phyloP scores from a whole-genome alignment of 768 basidiomycete genomes.

The Pholiota molesta region DNA sequence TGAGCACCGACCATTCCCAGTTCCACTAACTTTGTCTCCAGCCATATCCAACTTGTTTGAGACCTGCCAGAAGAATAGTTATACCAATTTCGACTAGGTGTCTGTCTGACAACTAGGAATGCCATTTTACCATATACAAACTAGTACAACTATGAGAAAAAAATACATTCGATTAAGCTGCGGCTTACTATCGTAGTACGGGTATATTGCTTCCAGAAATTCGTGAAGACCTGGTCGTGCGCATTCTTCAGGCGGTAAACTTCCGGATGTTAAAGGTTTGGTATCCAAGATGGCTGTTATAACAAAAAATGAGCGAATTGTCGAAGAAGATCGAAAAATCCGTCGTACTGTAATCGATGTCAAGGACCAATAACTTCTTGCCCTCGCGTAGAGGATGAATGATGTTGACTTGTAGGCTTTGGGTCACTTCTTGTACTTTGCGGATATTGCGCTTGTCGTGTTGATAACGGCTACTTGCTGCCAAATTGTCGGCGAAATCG shows the following conservation, averaged over 20 bases:
- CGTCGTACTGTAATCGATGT: slow-evolving; percentile 82
- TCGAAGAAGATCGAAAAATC: not conserved
- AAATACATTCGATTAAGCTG: not conserved
- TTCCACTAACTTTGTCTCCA: slow-evolving; percentile 86
- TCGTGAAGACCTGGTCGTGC: slow-evolving; percentile 83
- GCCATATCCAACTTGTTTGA: slow-evolving; percentile 88
- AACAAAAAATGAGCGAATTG: slow-evolving; percentile 6
- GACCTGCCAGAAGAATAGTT: slow-evolving; percentile 47
- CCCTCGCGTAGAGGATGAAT: slow-evolving; percentile 78
- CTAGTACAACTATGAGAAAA: slow-evolving; percentile 25
- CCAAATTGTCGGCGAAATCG: slow-evolving; percentile 67
- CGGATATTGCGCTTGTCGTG: slow-evolving; percentile 83
- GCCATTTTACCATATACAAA: slow-evolving; percentile 79
- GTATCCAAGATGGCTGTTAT: slow-evolving; percentile 80
- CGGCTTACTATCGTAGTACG: slow-evolving; percentile 73
- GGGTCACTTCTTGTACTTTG: slow-evolving; percentile 74
- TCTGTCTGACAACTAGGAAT: not conserved
- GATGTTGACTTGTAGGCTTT: slow-evolving; percentile 65
- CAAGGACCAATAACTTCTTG: slow-evolving; percentile 83
- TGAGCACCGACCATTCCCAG: slow-evolving; percentile 79
- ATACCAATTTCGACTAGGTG: not conserved
- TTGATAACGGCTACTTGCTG: slow-evolving; percentile 60
- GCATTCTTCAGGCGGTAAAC: slow-evolving; percentile 79
- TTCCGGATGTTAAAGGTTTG: slow-evolving; percentile 81
- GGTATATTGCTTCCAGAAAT: slow-evolving; percentile 80